These are phyloP conservation scores for Phellinidium pouzarii DNA, from an alignment of 1,284 basidiomycete genomes.

Conservation along the genomic window DNA sequence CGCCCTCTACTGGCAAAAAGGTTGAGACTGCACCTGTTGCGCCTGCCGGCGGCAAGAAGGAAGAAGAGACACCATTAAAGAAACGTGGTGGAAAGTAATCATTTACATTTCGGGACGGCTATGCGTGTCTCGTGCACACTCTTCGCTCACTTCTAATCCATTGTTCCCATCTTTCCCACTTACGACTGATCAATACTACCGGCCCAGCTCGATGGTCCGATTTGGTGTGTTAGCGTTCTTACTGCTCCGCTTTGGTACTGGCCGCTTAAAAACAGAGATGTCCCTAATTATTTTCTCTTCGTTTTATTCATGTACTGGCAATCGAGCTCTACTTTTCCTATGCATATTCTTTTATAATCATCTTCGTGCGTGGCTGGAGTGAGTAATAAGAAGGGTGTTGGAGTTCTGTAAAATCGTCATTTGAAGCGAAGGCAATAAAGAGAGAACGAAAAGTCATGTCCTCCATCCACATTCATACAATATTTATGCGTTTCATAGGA, in stretches of 20 bases:
- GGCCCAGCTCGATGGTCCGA: not conserved
- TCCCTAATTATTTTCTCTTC: not conserved
- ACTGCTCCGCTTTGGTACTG: not conserved
- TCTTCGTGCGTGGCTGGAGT: not conserved
- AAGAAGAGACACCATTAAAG: constrained; percentile 12
- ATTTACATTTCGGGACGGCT: not conserved
- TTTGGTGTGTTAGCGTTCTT: not conserved
- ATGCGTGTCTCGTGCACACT: not conserved
- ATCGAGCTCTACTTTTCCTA: not conserved
- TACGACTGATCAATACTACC: not conserved
- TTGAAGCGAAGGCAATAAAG: too few species aligned
- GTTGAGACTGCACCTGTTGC: constrained; percentile 56
- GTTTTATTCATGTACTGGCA: not conserved
- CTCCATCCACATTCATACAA: too few species aligned
- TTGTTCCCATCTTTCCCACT: not conserved
- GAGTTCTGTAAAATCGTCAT: too few species aligned
- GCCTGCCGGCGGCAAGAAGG: constrained; percentile 61
- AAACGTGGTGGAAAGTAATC: constrained; percentile 13
- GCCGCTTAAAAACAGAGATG: not conserved
- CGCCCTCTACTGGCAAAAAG: constrained; percentile 52
- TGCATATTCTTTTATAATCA: not conserved
- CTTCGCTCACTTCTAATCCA: not conserved
- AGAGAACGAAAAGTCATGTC: too few species aligned
- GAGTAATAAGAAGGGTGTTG: not conserved
- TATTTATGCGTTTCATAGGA: too few species aligned